phyloP scores from a whole-genome alignment of 2,329 filamentous ascomycete genomes.

The Cytospora mali region DNA sequence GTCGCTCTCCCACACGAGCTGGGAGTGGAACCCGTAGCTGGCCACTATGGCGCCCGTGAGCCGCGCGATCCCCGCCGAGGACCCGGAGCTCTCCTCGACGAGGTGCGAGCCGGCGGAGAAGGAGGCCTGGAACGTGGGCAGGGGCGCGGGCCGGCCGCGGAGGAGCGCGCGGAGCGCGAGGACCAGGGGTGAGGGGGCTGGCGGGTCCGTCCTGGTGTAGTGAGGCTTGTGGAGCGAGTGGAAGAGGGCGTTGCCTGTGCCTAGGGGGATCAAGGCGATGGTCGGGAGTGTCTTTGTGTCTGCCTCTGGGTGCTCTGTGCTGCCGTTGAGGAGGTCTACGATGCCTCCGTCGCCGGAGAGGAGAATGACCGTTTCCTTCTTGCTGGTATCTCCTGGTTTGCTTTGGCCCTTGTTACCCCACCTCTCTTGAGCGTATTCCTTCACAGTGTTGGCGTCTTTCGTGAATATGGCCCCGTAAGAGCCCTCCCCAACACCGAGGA shows the following conservation, averaged over 20 bases:
- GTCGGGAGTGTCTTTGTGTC: conserved; percentile 43
- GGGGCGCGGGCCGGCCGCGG: conserved; percentile 51
- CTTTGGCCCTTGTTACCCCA: conserved; percentile 48
- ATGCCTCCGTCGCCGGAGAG: conserved; percentile 88
- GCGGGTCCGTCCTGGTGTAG: conserved; percentile 41
- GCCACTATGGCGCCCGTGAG: conserved; percentile 80
- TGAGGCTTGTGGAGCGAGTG: conserved; percentile 63
- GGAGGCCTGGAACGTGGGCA: conserved; percentile 64
- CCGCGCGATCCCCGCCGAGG: conserved; percentile 37
- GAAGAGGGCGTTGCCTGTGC: conserved; percentile 68
- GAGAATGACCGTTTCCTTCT: conserved; percentile 65
- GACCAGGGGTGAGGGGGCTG: conserved; percentile 45
- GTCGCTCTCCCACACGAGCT: conserved; percentile 88
- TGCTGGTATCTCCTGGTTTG: conserved; percentile 35
- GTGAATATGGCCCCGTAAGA: conserved; percentile 63
- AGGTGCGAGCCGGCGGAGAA: conserved; percentile 62
- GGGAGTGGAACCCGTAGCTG: conserved; percentile 88
- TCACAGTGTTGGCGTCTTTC: conserved; percentile 63
- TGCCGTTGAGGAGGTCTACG: conserved; percentile 77
- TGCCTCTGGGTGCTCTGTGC: conserved; percentile 33
- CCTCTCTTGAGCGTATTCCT: conserved; percentile 57
- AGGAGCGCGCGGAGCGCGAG: conserved; percentile 58
- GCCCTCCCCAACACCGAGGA: conserved; percentile 42
- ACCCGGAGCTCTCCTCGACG: conserved; percentile 36
- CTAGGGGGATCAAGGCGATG: conserved; percentile 60